Evolutionary conservation across 129 eudicot species (phyloP).

Genomic region (Pseudognaphalium luteoalbum): DNA sequence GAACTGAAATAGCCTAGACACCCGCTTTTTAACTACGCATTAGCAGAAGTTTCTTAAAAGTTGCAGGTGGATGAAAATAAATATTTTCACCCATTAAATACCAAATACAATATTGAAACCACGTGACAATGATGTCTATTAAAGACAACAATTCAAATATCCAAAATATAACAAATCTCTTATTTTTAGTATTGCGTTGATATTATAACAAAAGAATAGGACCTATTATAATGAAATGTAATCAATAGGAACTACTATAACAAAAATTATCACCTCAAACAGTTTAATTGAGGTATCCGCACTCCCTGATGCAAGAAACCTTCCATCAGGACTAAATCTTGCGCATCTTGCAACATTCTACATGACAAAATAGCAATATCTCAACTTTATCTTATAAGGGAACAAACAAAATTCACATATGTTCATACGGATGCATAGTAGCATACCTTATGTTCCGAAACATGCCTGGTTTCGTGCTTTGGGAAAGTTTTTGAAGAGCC

Average conservation of each 20-base stretch:
- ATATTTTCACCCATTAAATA: too few species aligned
- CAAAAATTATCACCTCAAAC: slow-evolving; percentile 62
- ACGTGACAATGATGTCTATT: too few species aligned
- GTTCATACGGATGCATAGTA: neutral
- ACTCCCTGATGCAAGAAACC: slow-evolving; percentile 81
- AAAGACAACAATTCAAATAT: too few species aligned
- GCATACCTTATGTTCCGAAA: slow-evolving; percentile 87
- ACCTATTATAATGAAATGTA: neutral
- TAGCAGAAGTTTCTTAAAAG: too few species aligned
- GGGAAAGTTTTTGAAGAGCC: slow-evolving; percentile 75
- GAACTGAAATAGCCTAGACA: too few species aligned
- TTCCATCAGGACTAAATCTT: slow-evolving; percentile 93
- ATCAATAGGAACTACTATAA: slow-evolving; percentile 9
- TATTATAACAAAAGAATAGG: too few species aligned
- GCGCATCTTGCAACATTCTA: slow-evolving; percentile 90
- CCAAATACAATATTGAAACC: too few species aligned
- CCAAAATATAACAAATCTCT: too few species aligned
- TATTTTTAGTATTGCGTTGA: too few species aligned
- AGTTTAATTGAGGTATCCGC: slow-evolving; percentile 84
- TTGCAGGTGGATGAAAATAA: too few species aligned
- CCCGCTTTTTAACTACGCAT: too few species aligned
- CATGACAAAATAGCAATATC: slow-evolving; percentile 24
- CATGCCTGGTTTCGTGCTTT: slow-evolving; percentile 80
- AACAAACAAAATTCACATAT: neutral
- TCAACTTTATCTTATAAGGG: neutral